Evolutionary conservation across 2,329 filamentous ascomycete species (phyloP), one percentile per base, ranked within the genome.

Genomic region (Cytospora mali): DNA sequence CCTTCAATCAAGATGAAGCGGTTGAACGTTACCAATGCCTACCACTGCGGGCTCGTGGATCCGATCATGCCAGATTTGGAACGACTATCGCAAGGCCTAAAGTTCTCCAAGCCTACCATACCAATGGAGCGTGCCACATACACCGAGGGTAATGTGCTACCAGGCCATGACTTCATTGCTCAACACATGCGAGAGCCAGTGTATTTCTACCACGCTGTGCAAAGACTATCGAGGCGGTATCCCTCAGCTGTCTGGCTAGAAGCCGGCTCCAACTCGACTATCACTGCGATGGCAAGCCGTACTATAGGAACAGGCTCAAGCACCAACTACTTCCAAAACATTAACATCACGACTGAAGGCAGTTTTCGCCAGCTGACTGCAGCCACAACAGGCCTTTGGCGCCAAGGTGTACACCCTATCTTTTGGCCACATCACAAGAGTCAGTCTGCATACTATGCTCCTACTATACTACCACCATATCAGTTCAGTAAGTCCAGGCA

Each of bases 21-120:
- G 3, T 73, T 84, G 0, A 72, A 76, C 16, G 77, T 80, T 1
- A 78, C 79, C 0, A 75, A 83, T 61, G 80, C 77, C 0, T 83
- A 81, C 66, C 81, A 83, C 66, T 82, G 76, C 0, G 56, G 60
- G 0, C 69, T 83, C 0, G 75, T 78, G 0, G 77, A 81, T 0
- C 56, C 64, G 0, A 48, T 81, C 0, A 58, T 75, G 13, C 13
- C 54, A 27, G 51, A 23, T 14, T 21, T 21, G 28, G n/a, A 33
- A 6, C 14, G 50, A 10, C 11, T 33, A 31, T 28, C 28, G 28
- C 14, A 53, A 33, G 18, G 27, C 16, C 3, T 14, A 21, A 14
- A 2, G 18, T 21, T 53, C n/a, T 10, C n/a, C 3, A 2, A 33
- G 1, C 28, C 50, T 31, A 33, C 18, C 10, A 21, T 31, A 31